phyloP scores from a whole-genome alignment of 1,284 basidiomycete genomes.

The Malassezia japonica region DNA sequence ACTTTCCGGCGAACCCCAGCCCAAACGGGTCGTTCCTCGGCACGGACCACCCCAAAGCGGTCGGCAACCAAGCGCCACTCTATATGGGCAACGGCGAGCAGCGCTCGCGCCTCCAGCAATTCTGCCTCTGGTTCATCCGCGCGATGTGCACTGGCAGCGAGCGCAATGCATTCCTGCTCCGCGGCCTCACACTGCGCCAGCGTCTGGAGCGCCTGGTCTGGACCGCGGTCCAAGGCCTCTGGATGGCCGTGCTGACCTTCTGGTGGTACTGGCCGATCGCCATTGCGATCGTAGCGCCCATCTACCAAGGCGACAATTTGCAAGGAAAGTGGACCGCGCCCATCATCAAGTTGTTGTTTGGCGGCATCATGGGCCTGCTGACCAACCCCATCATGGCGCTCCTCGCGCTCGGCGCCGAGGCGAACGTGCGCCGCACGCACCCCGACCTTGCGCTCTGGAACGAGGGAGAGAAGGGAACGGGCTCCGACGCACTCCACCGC shows the following conservation, averaged over 20 bases:
- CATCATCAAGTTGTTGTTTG: conserved; percentile 47
- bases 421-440: conserved; percentile 26
- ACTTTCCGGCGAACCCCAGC: conserved; percentile 26
- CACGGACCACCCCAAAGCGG: conserved; percentile 14
- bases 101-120: conserved; percentile 16
- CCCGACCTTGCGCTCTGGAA: conserved; percentile 17
- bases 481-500: too few species aligned
- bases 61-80: background rate
- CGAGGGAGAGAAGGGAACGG: too few species aligned
- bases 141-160: conserved; percentile 30
- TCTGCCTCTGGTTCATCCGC: conserved; percentile 33
- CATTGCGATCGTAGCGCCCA: conserved; percentile 41
- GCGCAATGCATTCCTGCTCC: conserved; percentile 29
- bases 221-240: conserved; percentile 37
- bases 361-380: conserved; percentile 31
- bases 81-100: conserved; percentile 27
- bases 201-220: conserved; percentile 33
- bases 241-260: conserved; percentile 29
- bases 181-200: conserved; percentile 27
- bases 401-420: conserved; percentile 42
- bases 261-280: conserved; percentile 45
- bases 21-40: conserved; percentile 29
- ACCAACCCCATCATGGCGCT: conserved; percentile 45
- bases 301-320: conserved; percentile 40
- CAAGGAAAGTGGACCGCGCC: conserved; percentile 41